Base-by-base conservation (phyloP, 352 stramenopile genomes). In the Phytophthora podocarpi region DNA sequence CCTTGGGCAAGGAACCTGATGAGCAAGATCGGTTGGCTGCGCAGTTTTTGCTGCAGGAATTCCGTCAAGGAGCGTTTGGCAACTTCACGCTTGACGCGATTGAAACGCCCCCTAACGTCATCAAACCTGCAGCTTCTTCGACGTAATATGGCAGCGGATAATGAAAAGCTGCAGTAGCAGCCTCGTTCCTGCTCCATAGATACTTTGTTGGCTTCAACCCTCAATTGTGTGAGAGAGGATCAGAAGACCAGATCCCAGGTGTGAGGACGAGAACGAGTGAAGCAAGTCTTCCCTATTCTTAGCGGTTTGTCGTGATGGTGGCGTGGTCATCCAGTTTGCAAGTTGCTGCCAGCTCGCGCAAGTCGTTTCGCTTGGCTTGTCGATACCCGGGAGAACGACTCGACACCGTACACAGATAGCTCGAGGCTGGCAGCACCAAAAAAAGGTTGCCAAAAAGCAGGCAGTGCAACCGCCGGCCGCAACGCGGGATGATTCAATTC, bases 81-180 rank as follows among this genome's bases (percentile, higher is more conserved):
- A 85, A 90, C 59, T 94, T 94, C 46, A 95, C 87, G n/a, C 73
- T 95, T 4, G 87, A 95, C 26, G 45, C 74, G 2, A 72, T 95
- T 18, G 57, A 65, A 32, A 43, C 40, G 15, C 18, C 15, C 11
- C 4, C 48, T 26, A 62, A 52, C 27, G 45, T 59, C 46, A 27
- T 56, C 10, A 58, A 57, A 28, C 59, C 46, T 21, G 28, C 53
- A 58, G 35, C 40, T 13, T 18, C 49, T 32, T 58, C 43, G 21
- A 43, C 42, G n/a, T 70, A 70, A 63, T 49, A 55, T 54, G 31
- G 34, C 16, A 20, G 30, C 10, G 23, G 24, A 30, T 31, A 32
- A 13, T 20, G 20, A 35, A 18, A 48, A 36, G 12, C n/a, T 34
- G 20, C 28, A 31, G 32, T 24, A 31, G 26, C 31, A 24, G 31